Evolutionary conservation across 2,329 filamentous ascomycete species (phyloP), one percentile per base, ranked within the genome.

Genomic region (Rutstroemia sp.): DNA sequence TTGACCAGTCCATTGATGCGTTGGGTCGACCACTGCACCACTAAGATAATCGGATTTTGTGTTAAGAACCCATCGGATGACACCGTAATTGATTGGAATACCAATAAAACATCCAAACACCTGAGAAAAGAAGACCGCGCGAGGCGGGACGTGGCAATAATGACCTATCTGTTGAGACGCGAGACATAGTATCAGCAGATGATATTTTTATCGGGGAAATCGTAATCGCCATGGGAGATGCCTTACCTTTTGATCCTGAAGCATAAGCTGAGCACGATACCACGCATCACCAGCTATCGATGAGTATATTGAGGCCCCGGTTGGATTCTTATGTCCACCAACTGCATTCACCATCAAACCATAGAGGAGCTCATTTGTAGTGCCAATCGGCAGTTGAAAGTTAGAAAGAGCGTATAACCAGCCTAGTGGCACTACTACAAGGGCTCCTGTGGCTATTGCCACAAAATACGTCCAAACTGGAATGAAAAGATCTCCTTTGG

Each of bases 1-100:
- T 62, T 85, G 82, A 0, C 78, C 82, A 0, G 81, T 84, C 82
- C 81, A 85, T 62, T 85, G 81, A 57, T 81, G 75, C 0, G 80
- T 73, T 0, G 81, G 79, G 58, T 85, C 81, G 0, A 69, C 69
- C 52, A 74, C 4, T 64, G 65, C 21, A 2, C 81, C 80, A 0
- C 75, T 75, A 2, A 84, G 66, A 61, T 79, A 83, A 38, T 82
- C 77, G 14, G 72, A 71, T 63, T 85, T 84, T 6, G 77, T 76
- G 58, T 77, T 73, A 5, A 85, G 68, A 0, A 83, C 76, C 82
- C 81, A 85, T 41, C 78, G 75, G 47, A 85, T 77, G 21, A 83
- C 79, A 5, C 73, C 80, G 54, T 84, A 85, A 65, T 85, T 82
- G 61, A 84, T 77, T 0, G 81, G 81, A 6, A 85, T 74, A 5